Evolutionary conservation across 2,329 filamentous ascomycete genomes (phyloP), one percentile per base, ranked within the genome.

Genomic region (Bipolaris bicolor): DNA sequence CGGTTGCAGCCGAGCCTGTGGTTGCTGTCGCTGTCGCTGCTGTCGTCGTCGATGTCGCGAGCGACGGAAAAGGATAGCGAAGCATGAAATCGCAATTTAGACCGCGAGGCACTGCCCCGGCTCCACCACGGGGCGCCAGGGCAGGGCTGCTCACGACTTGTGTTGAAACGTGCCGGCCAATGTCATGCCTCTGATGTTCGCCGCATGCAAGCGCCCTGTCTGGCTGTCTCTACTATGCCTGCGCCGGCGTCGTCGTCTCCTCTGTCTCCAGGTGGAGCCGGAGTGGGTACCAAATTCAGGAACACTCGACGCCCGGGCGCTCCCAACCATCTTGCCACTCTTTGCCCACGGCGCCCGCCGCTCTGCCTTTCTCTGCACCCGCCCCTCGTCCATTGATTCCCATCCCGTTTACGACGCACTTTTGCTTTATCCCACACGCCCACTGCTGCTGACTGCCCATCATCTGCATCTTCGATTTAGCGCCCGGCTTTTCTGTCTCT

Each of bases 141-240:
- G 9, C 26, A 29, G 26, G 26, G 26, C 26, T 29, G 26, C 26
- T 29, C 26, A 29, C 26, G 26, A 29, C 26, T 29, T 29, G 48
- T 40, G 57, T 68, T 67, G 67, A 67, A 66, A 68, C 65, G 34
- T 34, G 49, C 26, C 13, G 33, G 61, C 22, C 65, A 68, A 68
- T 69, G 67, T 65, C 64, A 40, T 40, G 34, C 37, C 54, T 44
- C 55, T 29, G 61, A 64, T 56, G 51, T 61, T 53, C 54, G 64
- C 62, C 61, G 57, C 64, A 62, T 60, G 60, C 60, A 66, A 63
- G 65, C 65, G 64, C 64, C 63, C 55, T 54, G 52, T 43, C 61
- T 24, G 22, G 20, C 40, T 15, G 20, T 15, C 40, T 26, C 20
- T 6, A 52, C 20, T 5, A 55, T 53, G 51, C 56, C 60, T 55